phyloP scores from a whole-genome alignment of 768 basidiomycete species.

The Mycena pura region DNA sequence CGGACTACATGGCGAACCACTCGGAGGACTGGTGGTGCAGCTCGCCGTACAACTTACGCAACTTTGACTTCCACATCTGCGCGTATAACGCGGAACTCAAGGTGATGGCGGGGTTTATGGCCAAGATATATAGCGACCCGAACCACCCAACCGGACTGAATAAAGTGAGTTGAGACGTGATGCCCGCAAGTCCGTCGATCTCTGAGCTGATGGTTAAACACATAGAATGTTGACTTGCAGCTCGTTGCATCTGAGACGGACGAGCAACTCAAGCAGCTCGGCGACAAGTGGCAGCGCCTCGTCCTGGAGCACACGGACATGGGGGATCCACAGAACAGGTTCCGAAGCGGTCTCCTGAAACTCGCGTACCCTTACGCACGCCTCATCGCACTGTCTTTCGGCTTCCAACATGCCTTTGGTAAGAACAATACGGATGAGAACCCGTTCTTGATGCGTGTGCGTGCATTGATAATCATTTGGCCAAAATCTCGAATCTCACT shows the following conservation, averaged over 20 bases:
- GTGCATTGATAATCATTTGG: conserved; percentile 39
- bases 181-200: not conserved
- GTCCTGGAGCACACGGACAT: conserved; percentile 58
- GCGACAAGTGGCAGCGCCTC: conserved; percentile 63
- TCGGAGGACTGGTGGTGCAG: conserved; percentile 74
- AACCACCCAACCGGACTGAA: conserved; percentile 78
- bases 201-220: not conserved
- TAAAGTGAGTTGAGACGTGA: conserved; percentile 61
- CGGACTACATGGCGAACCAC: conserved; percentile 78
- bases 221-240: conserved; percentile 70
- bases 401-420: conserved; percentile 77
- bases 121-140: conserved; percentile 75
- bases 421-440: conserved; percentile 68
- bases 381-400: conserved; percentile 73
- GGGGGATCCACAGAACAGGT: conserved; percentile 59
- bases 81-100: conserved; percentile 80
- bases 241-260: conserved; percentile 69
- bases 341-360: conserved; percentile 66
- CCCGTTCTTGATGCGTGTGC: conserved; percentile 68
- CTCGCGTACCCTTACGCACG: conserved; percentile 73
- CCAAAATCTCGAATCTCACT: not conserved
- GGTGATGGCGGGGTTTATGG: conserved; percentile 64
- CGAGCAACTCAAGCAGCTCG: conserved; percentile 66
- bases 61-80: conserved; percentile 83
- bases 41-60: conserved; percentile 69